Evolutionary conservation across 2,329 filamentous ascomycete species (phyloP).

Genomic region (Rhytidhysteron rufulum): DNA sequence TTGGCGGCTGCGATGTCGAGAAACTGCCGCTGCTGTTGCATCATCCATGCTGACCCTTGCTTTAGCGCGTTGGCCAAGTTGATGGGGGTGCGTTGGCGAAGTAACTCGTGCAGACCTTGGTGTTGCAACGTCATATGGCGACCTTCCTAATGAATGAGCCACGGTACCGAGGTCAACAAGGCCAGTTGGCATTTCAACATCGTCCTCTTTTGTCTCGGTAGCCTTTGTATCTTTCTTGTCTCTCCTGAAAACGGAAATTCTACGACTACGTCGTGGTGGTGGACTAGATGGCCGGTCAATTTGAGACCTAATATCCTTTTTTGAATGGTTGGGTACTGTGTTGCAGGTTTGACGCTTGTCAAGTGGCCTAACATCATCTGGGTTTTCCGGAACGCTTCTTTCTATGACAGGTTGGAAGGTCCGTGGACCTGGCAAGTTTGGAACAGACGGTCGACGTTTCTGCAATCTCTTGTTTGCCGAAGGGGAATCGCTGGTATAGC

Average conservation of each 20-base stretch:
- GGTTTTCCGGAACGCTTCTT: conserved; percentile 29
- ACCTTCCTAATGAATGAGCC: conserved; percentile 38
- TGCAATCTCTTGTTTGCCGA: conserved; percentile 25
- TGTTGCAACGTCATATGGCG: conserved; percentile 43
- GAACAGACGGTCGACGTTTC: conserved; percentile 25
- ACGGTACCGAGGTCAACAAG: conserved; percentile 40
- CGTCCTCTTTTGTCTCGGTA: conserved; percentile 14
- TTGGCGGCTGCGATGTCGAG: conserved; percentile 33
- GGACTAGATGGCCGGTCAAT: conserved; percentile 19
- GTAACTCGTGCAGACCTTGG: conserved; percentile 10
- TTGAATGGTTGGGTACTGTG: conserved; percentile 22
- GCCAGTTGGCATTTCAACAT: conserved; percentile 16
- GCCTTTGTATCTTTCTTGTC: conserved; percentile 21
- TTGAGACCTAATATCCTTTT: conserved; percentile 15
- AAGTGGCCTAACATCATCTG: conserved; percentile 28
- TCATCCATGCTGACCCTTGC: conserved; percentile 33
- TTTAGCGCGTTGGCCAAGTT: conserved; percentile 27
- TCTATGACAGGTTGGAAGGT: conserved; percentile 25
- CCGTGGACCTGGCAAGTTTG: conserved; percentile 26
- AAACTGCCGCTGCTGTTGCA: conserved; percentile 30
- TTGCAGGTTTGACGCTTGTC: conserved; percentile 35
- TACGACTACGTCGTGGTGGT: conserved; percentile 18
- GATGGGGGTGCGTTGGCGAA: conserved; percentile 32
- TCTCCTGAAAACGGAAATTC: conserved; percentile 25
- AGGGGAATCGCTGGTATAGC: conserved; percentile 15